phyloP scores from a whole-genome alignment of 2,329 filamentous ascomycete species.

The Phialemoniopsis sp. region DNA sequence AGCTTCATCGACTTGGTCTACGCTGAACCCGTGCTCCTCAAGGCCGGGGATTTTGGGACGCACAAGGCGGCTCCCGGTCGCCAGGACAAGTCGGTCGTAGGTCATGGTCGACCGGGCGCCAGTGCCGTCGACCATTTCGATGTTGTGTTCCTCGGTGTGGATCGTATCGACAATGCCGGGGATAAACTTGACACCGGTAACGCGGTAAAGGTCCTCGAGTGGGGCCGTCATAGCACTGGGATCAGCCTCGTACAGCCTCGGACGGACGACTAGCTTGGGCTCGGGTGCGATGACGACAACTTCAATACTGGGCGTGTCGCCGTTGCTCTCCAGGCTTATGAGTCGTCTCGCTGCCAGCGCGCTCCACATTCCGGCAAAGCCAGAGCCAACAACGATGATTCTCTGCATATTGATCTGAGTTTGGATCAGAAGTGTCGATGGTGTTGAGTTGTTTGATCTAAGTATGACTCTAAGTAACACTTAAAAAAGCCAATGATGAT shows the following conservation, averaged over 20 bases:
- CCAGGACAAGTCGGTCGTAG: conserved; percentile 28
- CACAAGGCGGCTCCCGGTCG: conserved; percentile 26
- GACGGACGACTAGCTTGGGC: conserved; percentile 22
- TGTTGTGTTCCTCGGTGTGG: too few relatives aligned
- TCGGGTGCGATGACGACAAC: conserved; percentile 25
- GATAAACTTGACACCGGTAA: conserved; percentile 18
- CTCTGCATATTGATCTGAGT: too few relatives aligned
- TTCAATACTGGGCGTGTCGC: too few relatives aligned
- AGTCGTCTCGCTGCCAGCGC: conserved; percentile 27
- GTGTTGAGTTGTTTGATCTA: too few relatives aligned
- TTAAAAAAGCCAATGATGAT: too few relatives aligned
- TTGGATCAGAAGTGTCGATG: too few relatives aligned
- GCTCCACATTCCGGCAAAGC: conserved; percentile 17
- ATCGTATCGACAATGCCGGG: conserved; percentile 16
- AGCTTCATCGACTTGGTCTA: conserved; percentile 26
- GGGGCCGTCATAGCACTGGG: conserved; percentile 15
- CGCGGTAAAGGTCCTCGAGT: conserved; percentile 17
- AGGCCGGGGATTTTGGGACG: conserved; percentile 23
- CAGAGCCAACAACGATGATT: neutral
- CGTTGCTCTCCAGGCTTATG: conserved; percentile 13
- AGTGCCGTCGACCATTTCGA: conserved; percentile 11
- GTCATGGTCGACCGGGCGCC: conserved; percentile 6
- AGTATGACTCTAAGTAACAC: too few relatives aligned
- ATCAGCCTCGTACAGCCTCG: conserved; percentile 27
- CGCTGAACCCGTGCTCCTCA: conserved; percentile 25